Conservation (phyloP, 2,329 filamentous ascomycete species). For the Tolypocladium ophioglossoides region DNA sequence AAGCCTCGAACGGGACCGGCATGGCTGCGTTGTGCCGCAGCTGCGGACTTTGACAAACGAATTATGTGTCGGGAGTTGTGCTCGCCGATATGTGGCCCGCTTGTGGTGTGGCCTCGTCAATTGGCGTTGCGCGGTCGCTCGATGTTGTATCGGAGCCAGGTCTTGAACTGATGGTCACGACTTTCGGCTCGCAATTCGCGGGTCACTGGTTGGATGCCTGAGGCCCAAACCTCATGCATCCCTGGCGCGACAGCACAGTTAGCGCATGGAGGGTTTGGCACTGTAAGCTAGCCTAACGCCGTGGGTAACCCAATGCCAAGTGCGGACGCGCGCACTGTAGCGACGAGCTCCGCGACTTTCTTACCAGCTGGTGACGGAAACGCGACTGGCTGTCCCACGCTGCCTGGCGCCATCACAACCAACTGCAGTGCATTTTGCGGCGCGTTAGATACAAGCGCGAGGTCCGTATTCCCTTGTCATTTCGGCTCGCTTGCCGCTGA, state of each 20-base stretch:
- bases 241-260: constrained; percentile 3
- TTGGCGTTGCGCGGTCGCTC: not conserved
- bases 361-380: constrained; percentile 2
- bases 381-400: constrained; percentile 7
- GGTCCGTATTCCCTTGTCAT: not conserved
- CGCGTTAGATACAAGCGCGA: constrained; percentile 2
- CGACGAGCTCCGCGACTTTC: constrained; percentile 4
- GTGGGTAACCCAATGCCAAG: not conserved
- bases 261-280: not conserved
- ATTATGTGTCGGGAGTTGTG: not conserved
- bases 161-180: not conserved
- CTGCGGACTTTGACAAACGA: constrained; percentile 14
- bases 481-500: constrained; percentile 2
- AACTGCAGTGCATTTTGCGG: not conserved
- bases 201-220: constrained; percentile 7
- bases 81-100: not conserved
- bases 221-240: constrained; percentile 6
- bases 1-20: constrained; percentile 53
- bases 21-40: constrained; percentile 29
- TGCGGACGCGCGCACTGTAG: constrained; percentile 8
- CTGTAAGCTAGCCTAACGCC: not conserved
- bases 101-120: not conserved
- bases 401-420: not conserved
- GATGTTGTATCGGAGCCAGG: not conserved
- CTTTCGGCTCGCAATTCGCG: not conserved